Conservation (phyloP, 2,329 filamentous ascomycete genomes). For the Talaromyces sp. region DNA sequence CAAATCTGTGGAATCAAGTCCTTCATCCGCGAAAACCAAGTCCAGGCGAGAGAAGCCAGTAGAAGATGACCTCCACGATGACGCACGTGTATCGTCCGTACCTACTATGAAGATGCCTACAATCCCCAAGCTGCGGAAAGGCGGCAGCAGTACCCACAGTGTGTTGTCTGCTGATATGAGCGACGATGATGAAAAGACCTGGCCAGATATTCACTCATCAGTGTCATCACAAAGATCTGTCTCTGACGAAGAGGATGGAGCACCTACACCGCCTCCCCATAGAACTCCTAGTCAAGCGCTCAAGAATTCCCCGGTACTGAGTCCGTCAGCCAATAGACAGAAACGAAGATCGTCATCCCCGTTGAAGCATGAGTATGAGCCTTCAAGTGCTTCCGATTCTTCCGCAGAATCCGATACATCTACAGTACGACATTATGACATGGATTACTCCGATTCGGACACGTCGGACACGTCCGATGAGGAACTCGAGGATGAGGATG, state of each 20-base stretch:
- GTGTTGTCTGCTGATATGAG: conserved; percentile 11
- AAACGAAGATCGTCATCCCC: conserved; percentile 81
- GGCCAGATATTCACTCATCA: conserved; percentile 26
- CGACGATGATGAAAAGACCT: conserved; percentile 29
- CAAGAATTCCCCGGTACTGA: conserved; percentile 46
- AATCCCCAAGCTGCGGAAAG: conserved; percentile 42
- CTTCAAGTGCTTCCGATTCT: conserved; percentile 67
- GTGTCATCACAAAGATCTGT: conserved; percentile 1
- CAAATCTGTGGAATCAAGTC: conserved; percentile 5
- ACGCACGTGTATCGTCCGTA: conserved; percentile 44
- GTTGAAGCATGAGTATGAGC: conserved; percentile 93
- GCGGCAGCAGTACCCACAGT: conserved; percentile 30
- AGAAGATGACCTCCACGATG: conserved; percentile 28
- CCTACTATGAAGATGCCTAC: conserved; percentile 45
- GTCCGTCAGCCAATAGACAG: conserved; percentile 47
- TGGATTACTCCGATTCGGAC: conserved; percentile 46
- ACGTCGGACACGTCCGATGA: conserved; percentile 53
- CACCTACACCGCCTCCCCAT: conserved; percentile 47
- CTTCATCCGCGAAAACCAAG: conserved; percentile 14
- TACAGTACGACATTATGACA: conserved; percentile 52
- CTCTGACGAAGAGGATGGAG: conserved; percentile 33
- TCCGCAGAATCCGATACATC: conserved; percentile 56
- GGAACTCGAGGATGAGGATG: conserved; percentile 48
- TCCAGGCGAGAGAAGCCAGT: conserved; percentile 26
- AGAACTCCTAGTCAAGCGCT: conserved; percentile 50